Base-by-base conservation (phyloP, 2,329 filamentous ascomycete genomes). In the Xylaria sp. region DNA sequence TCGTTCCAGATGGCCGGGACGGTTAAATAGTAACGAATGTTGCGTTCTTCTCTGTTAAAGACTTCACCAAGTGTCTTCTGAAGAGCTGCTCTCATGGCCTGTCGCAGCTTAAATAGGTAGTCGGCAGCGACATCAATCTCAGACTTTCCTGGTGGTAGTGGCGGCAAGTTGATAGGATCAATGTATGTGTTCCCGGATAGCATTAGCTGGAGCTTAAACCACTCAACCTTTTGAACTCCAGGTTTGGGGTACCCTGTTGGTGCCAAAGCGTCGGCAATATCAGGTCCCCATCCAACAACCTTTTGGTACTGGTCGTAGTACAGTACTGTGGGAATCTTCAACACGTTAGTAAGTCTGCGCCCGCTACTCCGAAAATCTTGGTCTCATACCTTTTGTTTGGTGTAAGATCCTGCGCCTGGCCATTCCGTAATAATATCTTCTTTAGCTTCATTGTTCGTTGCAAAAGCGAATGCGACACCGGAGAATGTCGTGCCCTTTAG, bases 1-100 rank as follows among this genome's bases (percentile, higher is more conserved):
- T 98, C 96, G 81, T 98, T 98, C 96, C 96, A 98, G 75, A 99
- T 98, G 75, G 96, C 96, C 23, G 96, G 96, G n/a, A 99, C 96
- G 2, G 96, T 99, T 75, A 99, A 85, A 81, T 98, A 98, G 83
- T 98, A 98, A 75, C 93, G 90, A 76, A 98, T 99, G 81, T 98
- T 98, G 77, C 95, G 92, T 85, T 98, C 96, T 84, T 98, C 96
- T 81, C 96, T 88, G 82, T 97, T 97, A 82, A 98, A 99, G 0
- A 99, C 96, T 79, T 98, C 96, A 63, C 96, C 96, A 35, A 98
- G 86, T 1, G 94, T 97, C 88, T 98, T 98, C 81, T 97, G 94
- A 69, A 99, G 85, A 76, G 97, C 94, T 70, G 94, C 92, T 75
- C 96, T 91, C 94, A 98, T 98, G 1, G 96, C 96, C 83, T 97